phyloP scores from a whole-genome alignment of 164 flowering plant genomes.

The Macadamia tetraphylla region DNA sequence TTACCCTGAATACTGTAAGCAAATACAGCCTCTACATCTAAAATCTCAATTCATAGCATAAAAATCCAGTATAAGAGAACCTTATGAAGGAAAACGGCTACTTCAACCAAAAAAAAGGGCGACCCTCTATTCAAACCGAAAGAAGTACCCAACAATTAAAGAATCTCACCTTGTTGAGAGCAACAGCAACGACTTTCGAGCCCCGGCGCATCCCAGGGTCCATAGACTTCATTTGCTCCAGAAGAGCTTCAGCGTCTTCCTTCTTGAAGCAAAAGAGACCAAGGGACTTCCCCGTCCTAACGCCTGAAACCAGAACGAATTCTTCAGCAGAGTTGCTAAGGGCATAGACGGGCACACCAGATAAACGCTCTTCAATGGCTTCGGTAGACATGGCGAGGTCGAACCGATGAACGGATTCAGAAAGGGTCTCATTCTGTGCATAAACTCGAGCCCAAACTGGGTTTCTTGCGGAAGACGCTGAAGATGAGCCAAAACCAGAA shows the following conservation, averaged over 20 bases:
- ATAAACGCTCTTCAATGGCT: slow-evolving; percentile 68
- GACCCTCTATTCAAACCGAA: no score
- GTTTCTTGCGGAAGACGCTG: background rate
- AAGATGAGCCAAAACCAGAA: slow-evolving; percentile 8
- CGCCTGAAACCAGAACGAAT: slow-evolving; percentile 74
- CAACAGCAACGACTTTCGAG: slow-evolving; percentile 73
- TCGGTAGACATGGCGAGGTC: slow-evolving; percentile 29
- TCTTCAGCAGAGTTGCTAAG: slow-evolving; percentile 65
- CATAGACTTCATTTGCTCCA: slow-evolving; percentile 58
- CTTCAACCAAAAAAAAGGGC: background rate
- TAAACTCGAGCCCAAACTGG: slow-evolving; percentile 41
- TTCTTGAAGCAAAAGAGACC: slow-evolving; percentile 69
- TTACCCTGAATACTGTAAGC: background rate
- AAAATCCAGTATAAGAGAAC: background rate
- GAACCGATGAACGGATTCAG: slow-evolving; percentile 1
- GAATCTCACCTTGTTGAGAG: slow-evolving; percentile 62
- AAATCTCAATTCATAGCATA: background rate
- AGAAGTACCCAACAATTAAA: background rate
- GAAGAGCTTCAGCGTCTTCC: slow-evolving; percentile 77
- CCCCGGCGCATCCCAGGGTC: slow-evolving; percentile 56
- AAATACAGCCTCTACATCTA: background rate
- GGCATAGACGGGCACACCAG: slow-evolving; percentile 77
- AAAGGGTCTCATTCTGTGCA: slow-evolving; percentile 1
- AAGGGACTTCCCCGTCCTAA: slow-evolving; percentile 34
- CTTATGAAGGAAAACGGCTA: background rate